Conservation (phyloP, 2,329 filamentous ascomycete genomes). For the Colletotrichum sp. region DNA sequence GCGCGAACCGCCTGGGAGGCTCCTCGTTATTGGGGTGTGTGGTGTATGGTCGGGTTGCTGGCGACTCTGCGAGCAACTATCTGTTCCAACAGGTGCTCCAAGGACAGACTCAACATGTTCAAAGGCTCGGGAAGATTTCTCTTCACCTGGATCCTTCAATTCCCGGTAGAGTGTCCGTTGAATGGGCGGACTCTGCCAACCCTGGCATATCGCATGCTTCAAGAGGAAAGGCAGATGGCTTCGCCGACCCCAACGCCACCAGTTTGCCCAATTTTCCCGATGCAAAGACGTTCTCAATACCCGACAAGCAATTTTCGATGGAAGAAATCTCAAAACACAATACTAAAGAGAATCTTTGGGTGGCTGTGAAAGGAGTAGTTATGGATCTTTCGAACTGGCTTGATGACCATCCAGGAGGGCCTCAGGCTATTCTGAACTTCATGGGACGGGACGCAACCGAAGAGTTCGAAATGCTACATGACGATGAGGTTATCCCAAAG, state of each 20-base stretch:
- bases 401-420: conserved; percentile 96
- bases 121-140: conserved; percentile 94
- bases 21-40: conserved; percentile 97
- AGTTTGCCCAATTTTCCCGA: conserved; percentile 55
- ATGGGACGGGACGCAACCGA: conserved; percentile 97
- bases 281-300: conserved; percentile 80
- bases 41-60: conserved; percentile 96
- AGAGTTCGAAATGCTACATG: conserved; percentile 97
- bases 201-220: conserved; percentile 49
- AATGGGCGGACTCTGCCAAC: conserved; percentile 72
- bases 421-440: conserved; percentile 96
- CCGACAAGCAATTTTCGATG: conserved; percentile 90
- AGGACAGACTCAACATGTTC: conserved; percentile 68
- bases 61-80: conserved; percentile 93
- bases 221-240: conserved; percentile 47
- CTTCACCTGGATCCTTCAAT: conserved; percentile 94
- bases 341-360: conserved; percentile 97
- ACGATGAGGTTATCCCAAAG: conserved; percentile 98
- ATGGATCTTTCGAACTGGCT: conserved; percentile 96
- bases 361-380: conserved; percentile 97
- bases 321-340: conserved; percentile 99
- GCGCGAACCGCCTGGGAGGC: conserved; percentile 96
- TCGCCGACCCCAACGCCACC: conserved; percentile 38
- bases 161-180: conserved; percentile 90
- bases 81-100: conserved; percentile 91